Conservation (phyloP, 1,284 basidiomycete genomes). For the Thecaphora thlaspeos region DNA sequence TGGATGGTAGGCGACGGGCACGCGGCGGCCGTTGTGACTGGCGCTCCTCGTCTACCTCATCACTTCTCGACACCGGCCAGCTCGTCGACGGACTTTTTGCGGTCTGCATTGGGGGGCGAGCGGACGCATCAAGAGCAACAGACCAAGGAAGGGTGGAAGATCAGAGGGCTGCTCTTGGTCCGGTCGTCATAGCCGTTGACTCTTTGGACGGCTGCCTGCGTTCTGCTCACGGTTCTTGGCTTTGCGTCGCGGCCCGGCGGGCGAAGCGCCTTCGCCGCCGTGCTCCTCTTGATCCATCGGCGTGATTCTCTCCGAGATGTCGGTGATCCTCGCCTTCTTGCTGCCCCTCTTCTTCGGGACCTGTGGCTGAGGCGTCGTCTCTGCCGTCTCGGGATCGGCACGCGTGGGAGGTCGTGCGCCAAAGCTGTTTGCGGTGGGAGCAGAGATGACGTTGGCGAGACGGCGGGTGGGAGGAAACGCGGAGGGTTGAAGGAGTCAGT, state of each 20-base stretch:
- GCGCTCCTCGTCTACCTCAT: constrained; percentile 1
- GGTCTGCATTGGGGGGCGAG: constrained; percentile 3
- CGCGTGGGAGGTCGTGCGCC: constrained; percentile 40
- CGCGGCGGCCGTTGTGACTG: too few relatives aligned
- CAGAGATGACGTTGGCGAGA: too few relatives aligned
- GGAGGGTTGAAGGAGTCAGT: too few relatives aligned
- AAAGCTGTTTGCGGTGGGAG: constrained; percentile 6
- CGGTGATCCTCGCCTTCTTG: constrained; percentile 21
- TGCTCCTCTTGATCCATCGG: constrained; percentile 23
- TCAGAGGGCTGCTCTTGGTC: too few relatives aligned
- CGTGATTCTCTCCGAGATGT: constrained; percentile 25
- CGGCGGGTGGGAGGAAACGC: too few relatives aligned
- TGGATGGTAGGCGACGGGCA: too few relatives aligned
- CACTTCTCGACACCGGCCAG: constrained; percentile 18
- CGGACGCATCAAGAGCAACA: too few relatives aligned
- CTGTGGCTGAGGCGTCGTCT: constrained; percentile 28
- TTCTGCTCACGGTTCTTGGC: constrained; percentile 13
- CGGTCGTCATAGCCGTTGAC: too few relatives aligned
- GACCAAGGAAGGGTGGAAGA: too few relatives aligned
- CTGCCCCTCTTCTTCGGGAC: constrained; percentile 17
- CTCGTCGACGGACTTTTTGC: constrained; percentile 40
- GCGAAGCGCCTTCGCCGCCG: constrained; percentile 12
- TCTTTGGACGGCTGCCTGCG: too few relatives aligned
- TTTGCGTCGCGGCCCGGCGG: constrained; percentile 8
- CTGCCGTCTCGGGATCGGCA: constrained; percentile 31